A percentile compares a stretch with the other conserved stretches of the same genome.
Evolutionary conservation across 2,329 filamentous ascomycete species (phyloP).

Genomic region (Alternaria arbusti): DNA sequence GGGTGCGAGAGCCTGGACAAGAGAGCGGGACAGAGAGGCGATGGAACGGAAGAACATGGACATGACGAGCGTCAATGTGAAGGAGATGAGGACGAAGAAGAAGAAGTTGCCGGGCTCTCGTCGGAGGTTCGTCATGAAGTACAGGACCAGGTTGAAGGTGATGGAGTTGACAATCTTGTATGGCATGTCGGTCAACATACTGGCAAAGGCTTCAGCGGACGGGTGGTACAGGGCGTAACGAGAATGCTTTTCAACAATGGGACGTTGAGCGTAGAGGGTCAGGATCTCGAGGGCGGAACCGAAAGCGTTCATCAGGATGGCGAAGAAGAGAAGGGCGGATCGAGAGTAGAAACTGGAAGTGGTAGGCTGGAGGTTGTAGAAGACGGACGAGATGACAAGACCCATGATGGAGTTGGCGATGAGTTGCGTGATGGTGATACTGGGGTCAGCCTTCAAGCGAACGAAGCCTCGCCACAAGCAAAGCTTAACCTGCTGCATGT

Average conservation of each 20-base stretch:
- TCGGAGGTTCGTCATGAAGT: conserved; percentile 86
- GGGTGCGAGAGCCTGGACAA: conserved; percentile 64
- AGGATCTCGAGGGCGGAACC: conserved; percentile 82
- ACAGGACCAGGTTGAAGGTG: conserved; percentile 78
- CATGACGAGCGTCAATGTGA: conserved; percentile 76
- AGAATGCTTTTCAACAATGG: conserved; percentile 88
- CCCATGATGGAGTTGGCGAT: conserved; percentile 78
- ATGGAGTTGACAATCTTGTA: conserved; percentile 79
- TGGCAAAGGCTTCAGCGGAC: conserved; percentile 84
- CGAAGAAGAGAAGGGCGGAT: conserved; percentile 84
- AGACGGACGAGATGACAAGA: conserved; percentile 80
- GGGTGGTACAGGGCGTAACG: conserved; percentile 90
- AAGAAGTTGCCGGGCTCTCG: conserved; percentile 80
- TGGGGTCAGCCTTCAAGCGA: conserved; percentile 77
- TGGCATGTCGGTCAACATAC: conserved; percentile 85
- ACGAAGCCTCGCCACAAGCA: conserved; percentile 83
- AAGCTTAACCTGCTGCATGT: conserved; percentile 74
- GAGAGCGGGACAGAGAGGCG: conserved; percentile 74
- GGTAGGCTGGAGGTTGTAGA: conserved; percentile 73
- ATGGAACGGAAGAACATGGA: conserved; percentile 87
- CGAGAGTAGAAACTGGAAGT: conserved; percentile 79
- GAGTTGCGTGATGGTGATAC: conserved; percentile 70
- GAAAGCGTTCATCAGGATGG: conserved; percentile 85
- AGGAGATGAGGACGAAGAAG: conserved; percentile 80
- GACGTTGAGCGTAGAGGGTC: conserved; percentile 84